Percentiles rank a stretch among this genome's conserved stretches.
These are phyloP conservation scores for Mycena polygramma DNA, from an alignment of 768 basidiomycete genomes.

Conservation along the genomic window DNA sequence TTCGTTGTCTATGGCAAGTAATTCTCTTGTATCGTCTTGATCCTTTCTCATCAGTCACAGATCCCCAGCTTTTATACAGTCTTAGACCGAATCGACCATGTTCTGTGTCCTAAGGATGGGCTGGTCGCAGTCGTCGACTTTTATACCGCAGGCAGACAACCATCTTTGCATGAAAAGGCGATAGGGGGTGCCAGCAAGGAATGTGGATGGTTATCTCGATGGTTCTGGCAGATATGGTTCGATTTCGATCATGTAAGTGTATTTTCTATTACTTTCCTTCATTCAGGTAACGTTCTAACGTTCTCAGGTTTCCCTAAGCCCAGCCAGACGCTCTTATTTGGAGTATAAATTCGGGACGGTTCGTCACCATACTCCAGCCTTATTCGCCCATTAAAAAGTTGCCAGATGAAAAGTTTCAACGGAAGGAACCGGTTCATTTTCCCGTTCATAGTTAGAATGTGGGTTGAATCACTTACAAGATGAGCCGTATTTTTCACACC, in stretches of 20 bases:
- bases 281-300: neutral
- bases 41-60: slow-evolving; percentile 43
- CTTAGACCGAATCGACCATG: slow-evolving; percentile 75
- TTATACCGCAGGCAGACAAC: slow-evolving; percentile 70
- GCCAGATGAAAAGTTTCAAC: slow-evolving; percentile 74
- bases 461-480: slow-evolving; percentile 1
- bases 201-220: slow-evolving; percentile 74
- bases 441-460: slow-evolving; percentile 78
- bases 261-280: slow-evolving; percentile 40
- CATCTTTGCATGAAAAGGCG: slow-evolving; percentile 69
- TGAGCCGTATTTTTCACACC: neutral
- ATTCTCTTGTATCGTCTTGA: neutral
- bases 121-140: slow-evolving; percentile 66
- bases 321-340: slow-evolving; percentile 76
- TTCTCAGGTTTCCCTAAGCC: slow-evolving; percentile 60
- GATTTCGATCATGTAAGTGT: slow-evolving; percentile 62
- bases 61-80: slow-evolving; percentile 76
- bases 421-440: slow-evolving; percentile 78
- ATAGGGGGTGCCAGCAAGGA: slow-evolving; percentile 74
- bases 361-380: neutral
- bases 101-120: slow-evolving; percentile 68
- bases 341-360: slow-evolving; percentile 86
- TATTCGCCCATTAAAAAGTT: slow-evolving; percentile 9
- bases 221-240: slow-evolving; percentile 87
- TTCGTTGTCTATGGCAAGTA: slow-evolving; percentile 66